Conservation (phyloP, 768 basidiomycete species). For the Termitomyces sp. region DNA sequence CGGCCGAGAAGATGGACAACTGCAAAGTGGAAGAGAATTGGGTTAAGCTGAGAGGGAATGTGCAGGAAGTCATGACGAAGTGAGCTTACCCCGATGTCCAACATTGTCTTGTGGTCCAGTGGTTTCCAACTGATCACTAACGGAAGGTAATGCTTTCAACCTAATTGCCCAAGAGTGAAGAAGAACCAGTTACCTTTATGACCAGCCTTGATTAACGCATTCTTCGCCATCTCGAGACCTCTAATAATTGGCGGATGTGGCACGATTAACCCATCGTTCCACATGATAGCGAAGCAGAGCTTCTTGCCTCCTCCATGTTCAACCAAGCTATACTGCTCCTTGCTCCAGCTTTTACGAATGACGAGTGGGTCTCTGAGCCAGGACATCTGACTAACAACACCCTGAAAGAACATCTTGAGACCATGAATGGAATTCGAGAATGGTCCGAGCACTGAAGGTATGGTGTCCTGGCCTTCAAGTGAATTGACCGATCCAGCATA, state of each 20-base stretch:
- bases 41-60: not conserved
- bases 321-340: conserved; percentile 53
- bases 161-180: not conserved
- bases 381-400: conserved; percentile 55
- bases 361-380: conserved; percentile 67
- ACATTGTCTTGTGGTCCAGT: conserved; percentile 48
- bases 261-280: conserved; percentile 56
- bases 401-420: conserved; percentile 63
- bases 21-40: conserved; percentile 16
- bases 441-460: conserved; percentile 75
- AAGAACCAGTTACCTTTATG: conserved; percentile 53
- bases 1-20: conserved; percentile 45
- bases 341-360: conserved; percentile 57
- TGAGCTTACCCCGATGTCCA: conserved; percentile 36
- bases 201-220: conserved; percentile 57
- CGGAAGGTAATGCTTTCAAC: too few relatives aligned
- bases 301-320: conserved; percentile 55
- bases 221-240: conserved; percentile 54
- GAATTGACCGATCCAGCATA: conserved; percentile 66
- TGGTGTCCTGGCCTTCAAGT: conserved; percentile 67
- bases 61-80: not conserved
- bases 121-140: conserved; percentile 73
- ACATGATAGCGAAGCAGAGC: conserved; percentile 61
- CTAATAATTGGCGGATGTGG: conserved; percentile 68
- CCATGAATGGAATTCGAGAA: conserved; percentile 55